These are phyloP conservation scores for Arabidopsis thaliana DNA, from an alignment of 345 rosid species.

Conservation along the genomic window DNA sequence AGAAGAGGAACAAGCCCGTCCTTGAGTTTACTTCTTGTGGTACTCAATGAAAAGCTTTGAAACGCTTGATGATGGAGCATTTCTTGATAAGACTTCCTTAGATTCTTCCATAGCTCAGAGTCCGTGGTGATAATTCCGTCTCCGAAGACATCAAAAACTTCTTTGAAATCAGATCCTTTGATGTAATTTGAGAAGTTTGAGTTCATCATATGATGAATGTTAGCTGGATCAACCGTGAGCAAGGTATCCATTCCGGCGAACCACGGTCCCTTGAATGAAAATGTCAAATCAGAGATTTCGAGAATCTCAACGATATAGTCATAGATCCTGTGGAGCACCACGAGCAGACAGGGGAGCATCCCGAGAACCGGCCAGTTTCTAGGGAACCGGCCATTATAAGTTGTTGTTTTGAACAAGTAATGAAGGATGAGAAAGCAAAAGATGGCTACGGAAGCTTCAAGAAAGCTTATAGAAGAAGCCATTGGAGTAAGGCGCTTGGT, in stretches of 20 bases:
- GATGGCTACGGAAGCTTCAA: not conserved
- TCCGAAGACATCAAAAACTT: not conserved
- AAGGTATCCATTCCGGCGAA: slow-evolving; percentile 3
- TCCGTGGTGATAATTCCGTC: not conserved
- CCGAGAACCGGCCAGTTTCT: not conserved
- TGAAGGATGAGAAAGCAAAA: not conserved
- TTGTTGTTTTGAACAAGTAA: not conserved
- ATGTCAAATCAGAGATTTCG: not conserved
- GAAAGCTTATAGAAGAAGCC: not conserved
- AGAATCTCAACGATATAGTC: slow-evolving; percentile 1
- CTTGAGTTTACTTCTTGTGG: not conserved
- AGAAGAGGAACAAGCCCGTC: not conserved
- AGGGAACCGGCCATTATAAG: not conserved
- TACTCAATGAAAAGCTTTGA: not conserved
- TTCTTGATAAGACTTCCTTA: not conserved
- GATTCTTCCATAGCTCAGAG: not conserved
- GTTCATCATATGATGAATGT: not conserved
- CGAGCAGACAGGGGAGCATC: not conserved
- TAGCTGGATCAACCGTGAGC: not conserved
- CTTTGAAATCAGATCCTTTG: not conserved
- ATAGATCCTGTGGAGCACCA: not conserved
- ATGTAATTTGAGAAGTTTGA: slow-evolving; percentile 10
- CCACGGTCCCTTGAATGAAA: not conserved
- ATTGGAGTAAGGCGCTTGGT: not conserved
- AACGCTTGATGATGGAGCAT: not conserved